Conservation (phyloP, 148 eudicot genomes). For the Chenopodium formosanum region DNA sequence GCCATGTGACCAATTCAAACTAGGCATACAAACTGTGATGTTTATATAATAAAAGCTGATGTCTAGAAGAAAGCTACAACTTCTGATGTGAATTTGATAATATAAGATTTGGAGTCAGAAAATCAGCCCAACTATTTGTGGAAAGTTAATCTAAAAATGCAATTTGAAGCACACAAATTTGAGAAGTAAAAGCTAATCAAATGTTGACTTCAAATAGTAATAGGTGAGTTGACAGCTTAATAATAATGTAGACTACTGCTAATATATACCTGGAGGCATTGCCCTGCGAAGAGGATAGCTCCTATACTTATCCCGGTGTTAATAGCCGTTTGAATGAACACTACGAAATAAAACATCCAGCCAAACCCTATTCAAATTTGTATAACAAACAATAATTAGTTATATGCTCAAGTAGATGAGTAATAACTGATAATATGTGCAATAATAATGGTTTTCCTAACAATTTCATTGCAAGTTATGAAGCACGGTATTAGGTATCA, state of each 20-base stretch:
- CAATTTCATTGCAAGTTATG: background rate
- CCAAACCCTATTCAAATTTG: constrained; percentile 58
- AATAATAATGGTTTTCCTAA: background rate
- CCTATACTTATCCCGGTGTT: constrained; percentile 85
- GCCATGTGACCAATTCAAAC: background rate
- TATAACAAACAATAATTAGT: background rate
- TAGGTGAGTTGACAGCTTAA: background rate
- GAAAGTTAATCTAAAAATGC: background rate
- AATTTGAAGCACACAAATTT: background rate
- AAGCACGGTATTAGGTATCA: too few relatives aligned
- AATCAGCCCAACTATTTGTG: background rate
- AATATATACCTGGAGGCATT: constrained; percentile 71
- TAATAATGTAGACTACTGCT: background rate
- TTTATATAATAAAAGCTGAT: background rate
- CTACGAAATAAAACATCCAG: constrained; percentile 89
- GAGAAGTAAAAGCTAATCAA: background rate
- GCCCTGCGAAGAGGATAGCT: constrained; percentile 76
- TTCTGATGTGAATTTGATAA: background rate
- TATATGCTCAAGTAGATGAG: too few relatives aligned
- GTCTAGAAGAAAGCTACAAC: constrained; percentile 13
- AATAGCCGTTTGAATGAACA: constrained; percentile 85
- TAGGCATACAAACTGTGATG: background rate
- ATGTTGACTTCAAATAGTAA: constrained; percentile 5
- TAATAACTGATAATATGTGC: too few relatives aligned
- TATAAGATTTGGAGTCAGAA: background rate